Evolutionary conservation across 2,329 filamentous ascomycete species (phyloP), one percentile per base, ranked within the genome.

Genomic region (Fusarium tanahbumbuense): DNA sequence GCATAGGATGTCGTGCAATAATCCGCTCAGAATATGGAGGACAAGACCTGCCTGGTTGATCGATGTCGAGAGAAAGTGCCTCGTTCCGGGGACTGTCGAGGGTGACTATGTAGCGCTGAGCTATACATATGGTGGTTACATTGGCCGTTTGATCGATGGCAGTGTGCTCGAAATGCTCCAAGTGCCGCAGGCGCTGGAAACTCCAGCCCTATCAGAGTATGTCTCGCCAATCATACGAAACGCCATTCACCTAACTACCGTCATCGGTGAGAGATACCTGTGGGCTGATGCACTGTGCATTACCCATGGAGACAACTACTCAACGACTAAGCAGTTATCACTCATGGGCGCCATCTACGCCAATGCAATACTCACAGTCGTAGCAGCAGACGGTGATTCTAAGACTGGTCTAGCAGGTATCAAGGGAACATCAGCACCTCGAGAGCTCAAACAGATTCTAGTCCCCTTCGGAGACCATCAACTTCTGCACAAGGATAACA

Each of bases 241-340:
- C 5, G 62, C 62, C 4, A 70, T 69, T 6, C 46, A 28, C 4
- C 18, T 70, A 4, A 48, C 57, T 0, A 40, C 58, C 0, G 23
- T 18, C 6, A 60, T 70, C 12, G 50, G 47, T 2, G 61, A 68
- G 3, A 44, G 47, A 1, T 66, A 60, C 2, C 4, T 68, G 0
- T 57, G 61, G 65, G 49, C 15, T 3, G 65, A 70, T 34, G 13
- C 54, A 3, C 20, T 70, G 1, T 68, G 54, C 8, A 50, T 68
- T 0, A 13, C 34, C 0, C 56, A 68, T 3, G 8, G 50, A 2
- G 25, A 60, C 0, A 16, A 4, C 0, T 0, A 5, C 0, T 13
- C 15, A 22, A 50, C 40, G 5, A 20, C 53, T 2, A 25, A 54
- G 3, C 60, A 70, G 9, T 15, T 68, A 18, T 40, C 20, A 2